Evolutionary conservation across 441 rosid genomes (phyloP).

Genomic region (Gossypium davidsonii): DNA sequence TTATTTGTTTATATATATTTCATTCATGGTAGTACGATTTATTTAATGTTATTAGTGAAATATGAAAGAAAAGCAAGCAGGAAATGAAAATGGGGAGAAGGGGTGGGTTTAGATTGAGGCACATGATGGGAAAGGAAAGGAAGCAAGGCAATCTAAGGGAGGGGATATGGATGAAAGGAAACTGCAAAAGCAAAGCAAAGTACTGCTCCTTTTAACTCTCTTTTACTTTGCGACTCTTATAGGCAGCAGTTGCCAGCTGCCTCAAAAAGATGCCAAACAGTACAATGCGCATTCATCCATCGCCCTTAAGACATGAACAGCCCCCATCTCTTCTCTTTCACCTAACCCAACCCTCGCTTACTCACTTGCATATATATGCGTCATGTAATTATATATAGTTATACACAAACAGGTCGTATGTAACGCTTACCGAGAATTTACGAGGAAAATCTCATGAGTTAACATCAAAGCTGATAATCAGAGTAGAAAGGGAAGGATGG

Average conservation of each 20-base stretch:
- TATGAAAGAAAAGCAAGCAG: too few relatives aligned
- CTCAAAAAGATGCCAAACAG: background rate
- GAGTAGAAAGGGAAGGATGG: background rate
- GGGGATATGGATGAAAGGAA: background rate
- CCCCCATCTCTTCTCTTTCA: background rate
- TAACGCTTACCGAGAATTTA: conserved; percentile 30
- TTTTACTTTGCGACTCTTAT: background rate
- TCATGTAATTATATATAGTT: background rate
- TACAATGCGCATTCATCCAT: background rate
- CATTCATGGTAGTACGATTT: too few relatives aligned
- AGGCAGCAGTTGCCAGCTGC: background rate
- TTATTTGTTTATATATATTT: too few relatives aligned
- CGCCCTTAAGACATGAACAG: background rate
- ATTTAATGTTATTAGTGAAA: too few relatives aligned
- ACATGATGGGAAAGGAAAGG: background rate
- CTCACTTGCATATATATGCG: background rate
- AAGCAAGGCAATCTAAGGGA: background rate
- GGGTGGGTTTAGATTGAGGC: conserved; percentile 2
- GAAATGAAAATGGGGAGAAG: background rate
- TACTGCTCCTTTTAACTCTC: background rate
- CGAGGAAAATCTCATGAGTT: conserved; percentile 35
- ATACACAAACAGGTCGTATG: conserved; percentile 19
- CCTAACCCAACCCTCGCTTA: background rate
- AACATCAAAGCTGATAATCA: conserved; percentile 23
- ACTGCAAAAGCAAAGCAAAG: conserved; percentile 16